phyloP scores from a whole-genome alignment of 1,284 basidiomycete species.

The Ustilago xerochloae region DNA sequence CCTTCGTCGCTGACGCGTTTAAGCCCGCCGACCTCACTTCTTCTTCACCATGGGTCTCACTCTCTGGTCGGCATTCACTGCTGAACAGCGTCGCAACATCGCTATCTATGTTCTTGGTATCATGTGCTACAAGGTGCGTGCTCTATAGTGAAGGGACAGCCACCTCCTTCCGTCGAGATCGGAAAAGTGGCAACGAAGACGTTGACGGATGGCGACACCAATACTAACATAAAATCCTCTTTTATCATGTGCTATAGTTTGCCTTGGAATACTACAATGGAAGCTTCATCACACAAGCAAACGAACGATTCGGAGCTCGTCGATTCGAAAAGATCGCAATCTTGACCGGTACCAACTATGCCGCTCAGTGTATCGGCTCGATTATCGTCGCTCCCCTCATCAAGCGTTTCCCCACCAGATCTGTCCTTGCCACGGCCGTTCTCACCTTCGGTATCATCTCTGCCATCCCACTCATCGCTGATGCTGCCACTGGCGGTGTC shows the following conservation, averaged over 20 bases:
- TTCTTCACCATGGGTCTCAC: slow-evolving; percentile 21
- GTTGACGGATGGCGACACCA: no score
- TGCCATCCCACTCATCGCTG: slow-evolving; percentile 65
- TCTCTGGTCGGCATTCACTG: slow-evolving; percentile 48
- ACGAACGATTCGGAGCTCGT: slow-evolving; percentile 57
- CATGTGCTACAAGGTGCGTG: slow-evolving; percentile 53
- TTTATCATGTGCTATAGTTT: slow-evolving; percentile 53
- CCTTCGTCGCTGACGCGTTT: no score
- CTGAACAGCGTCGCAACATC: slow-evolving; percentile 59
- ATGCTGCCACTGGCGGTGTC: slow-evolving; percentile 67
- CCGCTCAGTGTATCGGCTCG: slow-evolving; percentile 64
- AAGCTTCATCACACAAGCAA: slow-evolving; percentile 63
- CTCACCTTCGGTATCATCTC: slow-evolving; percentile 67
- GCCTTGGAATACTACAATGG: slow-evolving; percentile 56
- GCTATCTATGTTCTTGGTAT: slow-evolving; percentile 58
- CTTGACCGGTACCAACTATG: slow-evolving; percentile 64
- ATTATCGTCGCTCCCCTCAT: slow-evolving; percentile 67
- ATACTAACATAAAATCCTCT: no score
- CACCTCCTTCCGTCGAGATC: no score
- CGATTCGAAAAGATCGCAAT: slow-evolving; percentile 63
- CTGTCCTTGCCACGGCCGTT: slow-evolving; percentile 66
- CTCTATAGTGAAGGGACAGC: no score
- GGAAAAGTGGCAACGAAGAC: no score
- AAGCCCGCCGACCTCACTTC: no score
- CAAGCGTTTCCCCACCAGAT: slow-evolving; percentile 67